These are phyloP conservation scores for Verruconis gallopava DNA, from an alignment of 2,329 filamentous ascomycete species.

Conservation along the genomic window DNA sequence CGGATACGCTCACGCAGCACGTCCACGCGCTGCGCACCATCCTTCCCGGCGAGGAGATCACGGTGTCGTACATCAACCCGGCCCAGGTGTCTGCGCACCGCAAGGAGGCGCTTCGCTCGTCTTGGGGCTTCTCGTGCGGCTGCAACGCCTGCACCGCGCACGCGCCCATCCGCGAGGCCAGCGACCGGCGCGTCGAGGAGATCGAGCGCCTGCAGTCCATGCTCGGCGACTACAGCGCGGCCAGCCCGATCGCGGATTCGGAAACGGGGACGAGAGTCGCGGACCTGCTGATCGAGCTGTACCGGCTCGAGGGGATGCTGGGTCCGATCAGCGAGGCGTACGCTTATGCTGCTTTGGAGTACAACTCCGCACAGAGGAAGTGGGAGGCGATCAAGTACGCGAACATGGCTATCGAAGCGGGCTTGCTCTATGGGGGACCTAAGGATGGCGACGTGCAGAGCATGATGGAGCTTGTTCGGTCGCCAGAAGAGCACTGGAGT, in stretches of 20 bases:
- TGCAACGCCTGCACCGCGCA: slow-evolving; percentile 24
- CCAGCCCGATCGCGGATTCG: slow-evolving; percentile 11
- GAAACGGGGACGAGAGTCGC: slow-evolving; percentile 20
- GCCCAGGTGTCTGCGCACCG: slow-evolving; percentile 21
- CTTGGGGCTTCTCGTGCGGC: slow-evolving; percentile 30
- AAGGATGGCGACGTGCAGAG: slow-evolving; percentile 21
- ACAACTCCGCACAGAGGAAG: slow-evolving; percentile 24
- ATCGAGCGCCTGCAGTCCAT: slow-evolving; percentile 21
- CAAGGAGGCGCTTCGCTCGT: slow-evolving; percentile 18
- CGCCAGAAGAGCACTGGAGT: slow-evolving; percentile 20
- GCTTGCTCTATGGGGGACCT: slow-evolving; percentile 16
- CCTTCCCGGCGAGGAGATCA: slow-evolving; percentile 28
- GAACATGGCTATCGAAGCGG: slow-evolving; percentile 17
- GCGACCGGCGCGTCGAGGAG: slow-evolving; percentile 23
- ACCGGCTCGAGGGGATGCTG: slow-evolving; percentile 23
- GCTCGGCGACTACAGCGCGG: slow-evolving; percentile 24
- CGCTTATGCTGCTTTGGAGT: slow-evolving; percentile 26
- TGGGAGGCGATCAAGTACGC: slow-evolving; percentile 23
- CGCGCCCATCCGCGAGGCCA: slow-evolving; percentile 17
- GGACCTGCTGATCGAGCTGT: slow-evolving; percentile 25
- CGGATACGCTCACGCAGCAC: slow-evolving; percentile 23
- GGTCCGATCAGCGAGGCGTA: slow-evolving; percentile 24
- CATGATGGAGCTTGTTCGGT: slow-evolving; percentile 22
- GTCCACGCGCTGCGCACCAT: slow-evolving; percentile 27
- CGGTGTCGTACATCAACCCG: slow-evolving; percentile 27